phyloP scores from a whole-genome alignment of 805 yeast genomes.

The Saturnispora kantuleensis region DNA sequence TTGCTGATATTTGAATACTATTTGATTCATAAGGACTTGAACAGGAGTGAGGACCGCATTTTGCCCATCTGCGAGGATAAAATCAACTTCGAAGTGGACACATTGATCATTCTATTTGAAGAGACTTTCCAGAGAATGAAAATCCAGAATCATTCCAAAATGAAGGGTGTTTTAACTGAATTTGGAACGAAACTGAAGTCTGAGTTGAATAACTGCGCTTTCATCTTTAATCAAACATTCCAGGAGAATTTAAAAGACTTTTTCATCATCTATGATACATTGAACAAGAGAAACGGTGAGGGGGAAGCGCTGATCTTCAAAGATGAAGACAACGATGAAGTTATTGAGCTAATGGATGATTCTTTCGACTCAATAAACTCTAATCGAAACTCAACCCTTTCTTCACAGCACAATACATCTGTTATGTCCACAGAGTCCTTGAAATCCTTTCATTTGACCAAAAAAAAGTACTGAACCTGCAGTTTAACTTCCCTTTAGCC shows the following conservation, averaged over 20 bases:
- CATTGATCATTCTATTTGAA: conserved; percentile 13
- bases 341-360: conserved; percentile 9
- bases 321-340: conserved; percentile 1
- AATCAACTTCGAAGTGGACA: conserved; percentile 13
- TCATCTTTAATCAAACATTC: conserved; percentile 17
- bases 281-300: conserved; percentile 12
- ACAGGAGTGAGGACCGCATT: conserved; percentile 12
- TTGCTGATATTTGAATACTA: conserved; percentile 22
- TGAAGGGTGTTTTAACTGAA: conserved; percentile 12
- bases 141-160: conserved; percentile 9
- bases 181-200: conserved; percentile 16
- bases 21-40: conserved; percentile 15
- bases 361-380: conserved; percentile 7
- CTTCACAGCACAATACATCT: conserved; percentile 5
- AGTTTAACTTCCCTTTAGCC: too few species aligned
- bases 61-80: conserved; percentile 16
- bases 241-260: conserved; percentile 23
- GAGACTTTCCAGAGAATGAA: conserved; percentile 5
- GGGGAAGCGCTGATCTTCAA: not conserved
- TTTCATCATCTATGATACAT: conserved; percentile 19
- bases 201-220: conserved; percentile 18
- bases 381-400: conserved; percentile 6
- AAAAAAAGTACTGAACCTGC: not conserved
- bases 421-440: not conserved
- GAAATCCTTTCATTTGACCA: conserved; percentile 10